Percentiles rank a stretch among this genome's conserved stretches.
phyloP scores from a whole-genome alignment of 108 stramenopile genomes.

The Hondaea fermentalgiana region DNA sequence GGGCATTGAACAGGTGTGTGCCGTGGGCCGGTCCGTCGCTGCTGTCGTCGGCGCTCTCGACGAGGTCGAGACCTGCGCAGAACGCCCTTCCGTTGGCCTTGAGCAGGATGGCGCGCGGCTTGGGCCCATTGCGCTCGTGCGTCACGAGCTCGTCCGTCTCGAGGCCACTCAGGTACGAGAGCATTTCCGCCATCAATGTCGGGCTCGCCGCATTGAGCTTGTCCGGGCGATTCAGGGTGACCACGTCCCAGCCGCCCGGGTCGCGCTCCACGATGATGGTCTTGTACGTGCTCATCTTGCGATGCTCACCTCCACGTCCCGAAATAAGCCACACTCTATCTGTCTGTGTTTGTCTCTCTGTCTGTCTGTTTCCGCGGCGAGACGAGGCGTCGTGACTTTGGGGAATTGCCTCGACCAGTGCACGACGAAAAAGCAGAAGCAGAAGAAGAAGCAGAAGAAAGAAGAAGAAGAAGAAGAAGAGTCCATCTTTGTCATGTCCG shows the following conservation, averaged over 20 bases:
- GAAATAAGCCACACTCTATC: too few species aligned
- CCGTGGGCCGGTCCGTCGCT: too few species aligned
- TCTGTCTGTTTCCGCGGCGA: too few species aligned
- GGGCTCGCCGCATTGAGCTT: background rate
- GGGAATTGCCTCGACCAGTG: too few species aligned
- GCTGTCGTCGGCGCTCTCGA: background rate
- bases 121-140: background rate
- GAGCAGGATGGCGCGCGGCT: background rate
- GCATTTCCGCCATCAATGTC: background rate
- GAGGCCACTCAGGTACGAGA: background rate
- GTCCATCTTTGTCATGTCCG: too few species aligned
- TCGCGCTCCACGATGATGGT: background rate
- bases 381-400: too few species aligned
- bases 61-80: background rate
- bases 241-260: background rate
- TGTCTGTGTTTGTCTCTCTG: too few species aligned
- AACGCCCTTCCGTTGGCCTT: background rate
- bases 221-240: background rate
- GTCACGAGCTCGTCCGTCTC: slow-evolving; percentile 1
- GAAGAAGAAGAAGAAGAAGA: too few species aligned
- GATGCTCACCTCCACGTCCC: too few species aligned
- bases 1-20: background rate
- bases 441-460: too few species aligned
- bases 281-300: background rate
- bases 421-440: too few species aligned